Conservation (phyloP, 148 eudicot species). For the Linanthus parryae region DNA sequence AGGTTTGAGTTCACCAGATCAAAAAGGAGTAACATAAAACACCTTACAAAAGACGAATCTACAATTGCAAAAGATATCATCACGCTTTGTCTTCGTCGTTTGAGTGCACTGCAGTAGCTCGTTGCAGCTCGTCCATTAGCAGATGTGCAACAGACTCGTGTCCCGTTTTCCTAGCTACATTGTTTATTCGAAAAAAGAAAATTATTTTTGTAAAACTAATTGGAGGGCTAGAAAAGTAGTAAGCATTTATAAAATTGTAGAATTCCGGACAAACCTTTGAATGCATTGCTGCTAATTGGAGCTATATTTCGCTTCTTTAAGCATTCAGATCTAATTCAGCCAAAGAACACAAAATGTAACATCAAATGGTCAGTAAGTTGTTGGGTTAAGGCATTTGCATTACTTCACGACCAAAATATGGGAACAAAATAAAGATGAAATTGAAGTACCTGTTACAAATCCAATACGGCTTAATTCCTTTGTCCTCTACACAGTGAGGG, state of each 20-base stretch:
- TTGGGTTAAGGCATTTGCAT: no score
- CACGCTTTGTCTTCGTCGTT: no score
- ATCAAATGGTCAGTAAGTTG: no score
- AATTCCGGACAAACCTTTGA: conserved; percentile 34
- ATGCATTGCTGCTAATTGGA: conserved; percentile 37
- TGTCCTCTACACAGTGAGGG: conserved; percentile 39
- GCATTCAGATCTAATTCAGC: conserved; percentile 27
- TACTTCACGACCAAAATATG: no score
- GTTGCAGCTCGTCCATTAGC: conserved; percentile 32
- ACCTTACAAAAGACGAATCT: no score
- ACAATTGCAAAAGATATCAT: no score
- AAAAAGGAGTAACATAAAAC: no score
- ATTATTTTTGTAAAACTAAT: no score
- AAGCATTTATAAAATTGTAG: no score
- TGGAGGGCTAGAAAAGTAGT: no score
- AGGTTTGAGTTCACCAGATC: no score
- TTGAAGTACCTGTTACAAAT: conserved; percentile 39
- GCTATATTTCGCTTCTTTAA: conserved; percentile 36
- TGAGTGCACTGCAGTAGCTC: no score
- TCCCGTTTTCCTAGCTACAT: conserved; percentile 37
- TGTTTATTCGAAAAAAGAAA: not conserved
- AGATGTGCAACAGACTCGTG: conserved; percentile 39
- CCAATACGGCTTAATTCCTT: conserved; percentile 34
- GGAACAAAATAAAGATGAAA: not conserved
- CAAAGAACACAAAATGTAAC: not conserved